Evolutionary conservation across 2,329 filamentous ascomycete species (phyloP), one percentile per base, ranked within the genome.

Genomic region (Aspergillus oerlinghausenensis): DNA sequence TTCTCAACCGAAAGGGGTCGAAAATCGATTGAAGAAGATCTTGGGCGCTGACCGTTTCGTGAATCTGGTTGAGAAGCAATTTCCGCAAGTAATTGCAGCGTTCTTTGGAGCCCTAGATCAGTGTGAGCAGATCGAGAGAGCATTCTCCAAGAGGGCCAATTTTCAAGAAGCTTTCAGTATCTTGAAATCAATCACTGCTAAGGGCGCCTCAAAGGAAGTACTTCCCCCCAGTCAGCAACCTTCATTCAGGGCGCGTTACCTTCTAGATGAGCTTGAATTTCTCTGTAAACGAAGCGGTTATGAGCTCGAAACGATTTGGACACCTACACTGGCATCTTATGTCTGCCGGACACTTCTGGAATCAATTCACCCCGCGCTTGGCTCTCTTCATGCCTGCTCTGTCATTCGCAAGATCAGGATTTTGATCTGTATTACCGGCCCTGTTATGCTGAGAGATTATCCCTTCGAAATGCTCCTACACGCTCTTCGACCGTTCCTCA

Each of bases 391-490:
- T 71, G 88, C 90, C 40, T 94, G 91, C 69, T 88, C 91, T 1
- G 86, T 96, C 3, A 82, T 99, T 52, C 87, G 92, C 42, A 96
- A 95, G 69, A 82, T 97, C 49, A 84, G 92, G 35, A 83, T 97
- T 8, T 75, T 97, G 17, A 82, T 97, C 26, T 88, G 86, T 57
- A 77, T 97, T 49, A 88, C 91, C 26, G 92, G 91, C 0, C 71
- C 84, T 0, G 80, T 86, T 51, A 89, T 89, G n/a, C 79, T 88
- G 25, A 78, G 84, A 43, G 89, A 88, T 0, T 97, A 97, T 68
- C 89, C 91, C 10, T 73, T 97, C 14, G 90, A 99, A 71, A 94
- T 97, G 89, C 80, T 96, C 0, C 80, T 99, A 1, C 89, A 92
- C 65, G 88, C 89, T 1, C 79, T 96, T 21, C 82, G 88, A 9